These are phyloP conservation scores for Trichomonas vaginalis DNA, from an alignment of 208 protist species.

Conservation along the genomic window DNA sequence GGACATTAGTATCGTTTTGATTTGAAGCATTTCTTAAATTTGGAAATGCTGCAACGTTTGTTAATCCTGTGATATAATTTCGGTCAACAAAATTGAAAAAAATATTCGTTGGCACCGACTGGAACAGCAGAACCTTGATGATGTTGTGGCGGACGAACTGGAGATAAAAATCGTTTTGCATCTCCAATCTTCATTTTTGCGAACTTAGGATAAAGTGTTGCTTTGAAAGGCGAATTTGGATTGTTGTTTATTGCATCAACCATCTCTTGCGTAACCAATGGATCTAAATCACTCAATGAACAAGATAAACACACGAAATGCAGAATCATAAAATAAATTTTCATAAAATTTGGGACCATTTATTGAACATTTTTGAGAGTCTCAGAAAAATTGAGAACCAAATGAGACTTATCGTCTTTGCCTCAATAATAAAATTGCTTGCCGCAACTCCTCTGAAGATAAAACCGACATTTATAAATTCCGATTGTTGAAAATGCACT, in stretches of 20 bases:
- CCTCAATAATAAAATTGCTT: not conserved
- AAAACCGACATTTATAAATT: not conserved
- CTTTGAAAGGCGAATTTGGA: not conserved
- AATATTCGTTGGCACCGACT: not conserved
- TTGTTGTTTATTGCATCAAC: not conserved
- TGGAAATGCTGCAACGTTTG: not conserved
- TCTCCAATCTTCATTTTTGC: not conserved
- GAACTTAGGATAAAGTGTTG: not conserved
- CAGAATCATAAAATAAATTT: not conserved
- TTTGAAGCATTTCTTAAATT: not conserved
- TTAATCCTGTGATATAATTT: not conserved
- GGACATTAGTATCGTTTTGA: not conserved
- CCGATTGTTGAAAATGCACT: too few species aligned
- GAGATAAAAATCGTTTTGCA: not conserved
- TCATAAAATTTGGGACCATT: not conserved
- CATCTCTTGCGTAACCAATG: not conserved
- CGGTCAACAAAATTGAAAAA: not conserved
- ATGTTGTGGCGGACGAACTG: not conserved
- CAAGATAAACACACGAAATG: not conserved
- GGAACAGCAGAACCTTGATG: not conserved
- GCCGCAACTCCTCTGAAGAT: not conserved
- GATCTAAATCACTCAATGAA: not conserved
- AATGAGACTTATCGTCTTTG: not conserved
- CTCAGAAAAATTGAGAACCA: not conserved
- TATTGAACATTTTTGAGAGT: not conserved